Conservation (phyloP, 768 basidiomycete genomes). For the Dioszegia crocea region DNA sequence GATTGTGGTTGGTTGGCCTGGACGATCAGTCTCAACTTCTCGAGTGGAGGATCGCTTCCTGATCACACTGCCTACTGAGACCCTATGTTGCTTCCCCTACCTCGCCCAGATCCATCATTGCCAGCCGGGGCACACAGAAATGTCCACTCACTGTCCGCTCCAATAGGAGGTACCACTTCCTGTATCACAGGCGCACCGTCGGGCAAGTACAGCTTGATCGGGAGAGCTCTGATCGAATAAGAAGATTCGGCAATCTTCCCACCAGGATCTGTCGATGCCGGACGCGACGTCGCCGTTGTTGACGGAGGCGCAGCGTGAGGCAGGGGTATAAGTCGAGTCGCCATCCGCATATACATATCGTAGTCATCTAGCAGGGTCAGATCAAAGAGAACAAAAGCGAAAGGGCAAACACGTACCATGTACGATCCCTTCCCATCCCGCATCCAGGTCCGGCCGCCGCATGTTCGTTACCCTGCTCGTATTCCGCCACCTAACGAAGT, state of each 20-base stretch:
- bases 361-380: too few species aligned
- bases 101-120: too few species aligned
- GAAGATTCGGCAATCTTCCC: constrained; percentile 70
- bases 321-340: constrained; percentile 84
- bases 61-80: too few species aligned
- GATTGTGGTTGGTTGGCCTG: constrained; percentile 72
- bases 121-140: too few species aligned
- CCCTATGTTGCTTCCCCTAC: too few species aligned
- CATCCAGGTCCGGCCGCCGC: constrained; percentile 87
- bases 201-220: constrained; percentile 80
- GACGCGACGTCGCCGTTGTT: constrained; percentile 39
- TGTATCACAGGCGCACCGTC: constrained; percentile 82
- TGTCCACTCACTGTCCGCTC: constrained; percentile 71
- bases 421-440: constrained; percentile 93
- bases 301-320: constrained; percentile 41
- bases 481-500: constrained; percentile 94
- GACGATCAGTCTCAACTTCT: neutral
- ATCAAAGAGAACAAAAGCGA: too few species aligned
- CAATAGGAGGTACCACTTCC: constrained; percentile 74
- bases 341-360: constrained; percentile 89
- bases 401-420: too few species aligned
- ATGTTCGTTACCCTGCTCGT: constrained; percentile 89
- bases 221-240: constrained; percentile 80
- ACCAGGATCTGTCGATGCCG: constrained; percentile 54
- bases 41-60: neutral